A percentile compares a stretch with the other conserved stretches of the same genome.
These are phyloP conservation scores for Carallia brachiata DNA, from an alignment of 345 rosid species.

Conservation along the genomic window DNA sequence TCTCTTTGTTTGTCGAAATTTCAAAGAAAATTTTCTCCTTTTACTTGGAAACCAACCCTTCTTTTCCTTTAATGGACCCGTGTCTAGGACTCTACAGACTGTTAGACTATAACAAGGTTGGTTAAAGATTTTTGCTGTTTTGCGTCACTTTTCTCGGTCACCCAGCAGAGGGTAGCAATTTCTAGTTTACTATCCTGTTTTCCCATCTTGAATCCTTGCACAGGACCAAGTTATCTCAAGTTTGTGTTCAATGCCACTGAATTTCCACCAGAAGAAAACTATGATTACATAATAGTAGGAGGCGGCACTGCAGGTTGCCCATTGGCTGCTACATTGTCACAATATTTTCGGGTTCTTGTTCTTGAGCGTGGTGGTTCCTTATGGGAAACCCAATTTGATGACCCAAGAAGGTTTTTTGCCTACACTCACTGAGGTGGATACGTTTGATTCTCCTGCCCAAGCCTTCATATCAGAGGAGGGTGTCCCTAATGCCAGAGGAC, in stretches of 20 bases:
- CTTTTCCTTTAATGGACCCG: too few species aligned
- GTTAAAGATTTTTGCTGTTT: not conserved
- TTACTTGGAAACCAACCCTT: not conserved
- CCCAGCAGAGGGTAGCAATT: not conserved
- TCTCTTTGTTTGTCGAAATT: too few species aligned
- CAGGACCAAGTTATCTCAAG: conserved; percentile 61
- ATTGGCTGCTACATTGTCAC: conserved; percentile 78
- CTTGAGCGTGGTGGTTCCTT: conserved; percentile 80
- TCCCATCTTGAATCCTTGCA: conserved; percentile 10
- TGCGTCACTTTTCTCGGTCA: not conserved
- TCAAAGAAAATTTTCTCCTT: too few species aligned
- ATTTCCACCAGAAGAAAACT: conserved; percentile 68
- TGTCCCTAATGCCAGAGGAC: conserved; percentile 77
- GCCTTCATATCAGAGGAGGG: conserved; percentile 83
- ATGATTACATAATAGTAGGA: conserved; percentile 84
- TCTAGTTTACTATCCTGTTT: not conserved
- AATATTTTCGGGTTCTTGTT: conserved; percentile 61
- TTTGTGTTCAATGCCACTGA: conserved; percentile 67
- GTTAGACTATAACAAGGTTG: too few species aligned
- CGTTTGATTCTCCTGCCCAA: conserved; percentile 72
- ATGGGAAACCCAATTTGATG: conserved; percentile 59
- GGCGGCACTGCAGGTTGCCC: conserved; percentile 97
- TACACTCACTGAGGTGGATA: conserved; percentile 57
- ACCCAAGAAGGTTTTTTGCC: conserved; percentile 74
- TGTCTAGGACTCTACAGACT: too few species aligned